A percentile compares a stretch with the other conserved stretches of the same genome.
phyloP scores from a whole-genome alignment of 164 flowering plant species.

The Nymphaea colorata region DNA sequence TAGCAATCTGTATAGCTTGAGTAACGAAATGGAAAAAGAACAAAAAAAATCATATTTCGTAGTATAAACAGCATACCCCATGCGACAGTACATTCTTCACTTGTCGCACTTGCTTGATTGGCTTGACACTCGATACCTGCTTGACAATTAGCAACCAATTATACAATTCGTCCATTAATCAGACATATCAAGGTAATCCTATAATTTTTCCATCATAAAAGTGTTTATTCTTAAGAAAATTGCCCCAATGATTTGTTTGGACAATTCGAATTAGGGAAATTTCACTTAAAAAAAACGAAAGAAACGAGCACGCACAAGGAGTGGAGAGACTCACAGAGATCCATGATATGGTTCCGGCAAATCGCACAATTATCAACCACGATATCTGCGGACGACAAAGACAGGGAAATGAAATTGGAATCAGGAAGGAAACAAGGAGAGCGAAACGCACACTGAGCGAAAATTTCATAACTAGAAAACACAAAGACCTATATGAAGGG shows the following conservation, averaged over 20 bases:
- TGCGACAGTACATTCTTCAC: conserved; percentile 78
- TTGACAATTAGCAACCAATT: conserved; percentile 1
- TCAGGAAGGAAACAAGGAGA: neutral
- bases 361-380: conserved; percentile 78
- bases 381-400: conserved; percentile 33
- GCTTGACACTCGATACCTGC: conserved; percentile 79
- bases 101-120: conserved; percentile 72
- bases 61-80: conserved; percentile 31
- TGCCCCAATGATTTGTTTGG: neutral
- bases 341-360: conserved; percentile 88
- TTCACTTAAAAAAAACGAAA: neutral
- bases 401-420: neutral
- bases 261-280: neutral
- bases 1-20: no score
- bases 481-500: neutral
- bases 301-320: neutral
- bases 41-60: no score
- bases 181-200: no score
- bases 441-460: neutral
- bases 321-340: conserved; percentile 51
- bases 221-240: no score
- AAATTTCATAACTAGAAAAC: neutral
- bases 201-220: no score
- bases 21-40: no score
- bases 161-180: no score